Evolutionary conservation across 495 filamentous ascomycete species (phyloP), one percentile per base, ranked within the genome.

Genomic region (Hypoxylon lienhwacheense): DNA sequence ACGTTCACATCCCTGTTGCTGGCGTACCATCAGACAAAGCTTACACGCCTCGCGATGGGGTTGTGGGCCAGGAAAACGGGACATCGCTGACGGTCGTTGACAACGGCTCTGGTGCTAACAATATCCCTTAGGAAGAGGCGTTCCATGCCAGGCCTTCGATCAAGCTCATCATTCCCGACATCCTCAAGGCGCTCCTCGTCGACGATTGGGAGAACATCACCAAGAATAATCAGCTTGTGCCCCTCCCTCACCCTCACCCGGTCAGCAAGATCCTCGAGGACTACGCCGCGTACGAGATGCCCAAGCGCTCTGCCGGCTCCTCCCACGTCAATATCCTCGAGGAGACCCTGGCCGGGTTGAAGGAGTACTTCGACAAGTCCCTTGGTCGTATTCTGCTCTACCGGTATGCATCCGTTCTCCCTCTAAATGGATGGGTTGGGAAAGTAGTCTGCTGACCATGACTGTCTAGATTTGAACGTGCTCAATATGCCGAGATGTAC

Each of bases 171-270:
- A 82, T 88, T 32, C 89, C 93, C 2, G 93, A 97, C 64, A 81
- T 85, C 42, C 72, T 98, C 40, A 97, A 97, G 72, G 85, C 86
- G 12, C 74, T 93, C 34, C 84, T 98, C 2, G 93, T 98, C 29
- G 93, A 98, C 63, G 93, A 98, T 73, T 98, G 93, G 93, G 93
- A 98, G 71, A 95, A 96, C 60, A 83, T 97, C 40, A 98, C 93
- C 39, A 97, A 97, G 77, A 90, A 91, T 64, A 81, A 86, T 54
- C 86, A 89, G 61, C 83, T 97, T 2, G 89, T 96, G 11, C 82
- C 85, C 0, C 77, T 98, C 7, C 93, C 93, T 0, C 81, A 87
- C n/a, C 73, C 78, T 16, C 77, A 83, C 40, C 84, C 89, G 1
- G 88, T 91, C 44, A 80, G 81, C 49, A 69, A 83, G 47, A 91